Percentiles rank a stretch among this genome's conserved stretches.
Conservation (phyloP, 192 early-diverging fungal species). For the Backusella sp. region DNA sequence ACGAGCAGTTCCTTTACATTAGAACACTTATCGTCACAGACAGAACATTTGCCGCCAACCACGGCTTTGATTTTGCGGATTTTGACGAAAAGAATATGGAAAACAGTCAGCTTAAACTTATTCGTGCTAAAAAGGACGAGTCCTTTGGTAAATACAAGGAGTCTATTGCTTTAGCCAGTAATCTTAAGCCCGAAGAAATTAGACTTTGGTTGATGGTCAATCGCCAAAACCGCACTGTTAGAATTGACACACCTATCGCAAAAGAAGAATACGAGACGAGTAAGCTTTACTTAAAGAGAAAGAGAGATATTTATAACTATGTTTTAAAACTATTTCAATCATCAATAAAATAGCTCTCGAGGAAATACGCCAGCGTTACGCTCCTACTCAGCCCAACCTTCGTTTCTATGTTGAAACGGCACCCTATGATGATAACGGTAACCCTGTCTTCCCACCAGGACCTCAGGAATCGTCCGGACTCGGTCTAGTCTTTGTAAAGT, state of each 20-base stretch:
- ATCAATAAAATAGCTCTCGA: slow-evolving; percentile 21
- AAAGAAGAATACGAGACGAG: slow-evolving; percentile 38
- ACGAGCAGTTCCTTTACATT: slow-evolving; percentile 69
- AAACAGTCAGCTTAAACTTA: slow-evolving; percentile 13
- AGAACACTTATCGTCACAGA: slow-evolving; percentile 65
- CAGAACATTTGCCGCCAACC: slow-evolving; percentile 64
- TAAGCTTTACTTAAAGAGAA: slow-evolving; percentile 30
- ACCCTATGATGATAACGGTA: slow-evolving; percentile 15
- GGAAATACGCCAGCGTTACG: slow-evolving; percentile 14
- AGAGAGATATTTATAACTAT: background rate
- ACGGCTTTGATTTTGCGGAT: slow-evolving; percentile 86
- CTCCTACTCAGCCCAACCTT: slow-evolving; percentile 34
- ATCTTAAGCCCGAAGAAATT: slow-evolving; percentile 50
- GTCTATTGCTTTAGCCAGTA: slow-evolving; percentile 42
- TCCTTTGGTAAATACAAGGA: slow-evolving; percentile 56
- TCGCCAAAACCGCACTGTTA: slow-evolving; percentile 88
- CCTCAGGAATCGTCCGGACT: slow-evolving; percentile 17
- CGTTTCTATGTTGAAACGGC: slow-evolving; percentile 52
- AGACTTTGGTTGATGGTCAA: slow-evolving; percentile 86
- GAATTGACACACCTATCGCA: slow-evolving; percentile 75
- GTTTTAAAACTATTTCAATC: background rate
- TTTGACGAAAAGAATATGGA: slow-evolving; percentile 47
- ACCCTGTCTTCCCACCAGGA: slow-evolving; percentile 15
- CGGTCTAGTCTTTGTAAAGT: slow-evolving; percentile 83
- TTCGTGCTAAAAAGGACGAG: slow-evolving; percentile 59